Base-by-base conservation (phyloP, 805 yeast genomes). In the Saturnispora hagleri region DNA sequence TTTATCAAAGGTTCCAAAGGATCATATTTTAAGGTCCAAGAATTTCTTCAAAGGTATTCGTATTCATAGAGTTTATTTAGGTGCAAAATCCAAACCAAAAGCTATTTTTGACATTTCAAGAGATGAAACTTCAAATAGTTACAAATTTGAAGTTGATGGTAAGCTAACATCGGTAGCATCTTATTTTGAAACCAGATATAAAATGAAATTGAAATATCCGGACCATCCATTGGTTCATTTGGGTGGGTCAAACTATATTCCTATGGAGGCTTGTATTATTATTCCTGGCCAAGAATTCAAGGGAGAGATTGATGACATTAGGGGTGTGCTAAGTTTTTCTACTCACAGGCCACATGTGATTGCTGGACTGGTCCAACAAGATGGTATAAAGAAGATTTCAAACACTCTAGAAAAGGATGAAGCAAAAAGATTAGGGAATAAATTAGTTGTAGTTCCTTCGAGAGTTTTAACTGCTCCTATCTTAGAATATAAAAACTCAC, bases 261-360 rank as follows among this genome's bases (percentile, higher is more conserved):
- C 69, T 26, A 57, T 64, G 53, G 69, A 65, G 51, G 57, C 56
- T 1, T 61, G 64, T 48, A 54, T 53, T 12, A 54, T 66, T 42
- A 53, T 56, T 33, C 60, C 62, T 10, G 68, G 69, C 34, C 69
- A 65, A 54, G 58, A 58, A 41, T 65, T 57, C 28, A 60, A 54
- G n/a, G 67, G 66, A 35, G 65, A 63, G 45, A 40, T 65, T 17
- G 50, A 56, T 18, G 68, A 63, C 46, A 56, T 57, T 33, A 58
- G 60, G 48, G 64, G 67, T n/a, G 61, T 65, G 56, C 58, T 65
- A 42, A 59, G 59, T 45, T 58, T 59, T 33, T 59, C 67, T 13
- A 63, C 66, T 4, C 60, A 60, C 27, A 60, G 62, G 48, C 69
- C 69, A 27, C 59, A 57, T 41, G 60, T 57, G 6, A 61, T 63